These are phyloP conservation scores for Metarhizium rileyi DNA, from an alignment of 2,329 filamentous ascomycete genomes.

Conservation along the genomic window DNA sequence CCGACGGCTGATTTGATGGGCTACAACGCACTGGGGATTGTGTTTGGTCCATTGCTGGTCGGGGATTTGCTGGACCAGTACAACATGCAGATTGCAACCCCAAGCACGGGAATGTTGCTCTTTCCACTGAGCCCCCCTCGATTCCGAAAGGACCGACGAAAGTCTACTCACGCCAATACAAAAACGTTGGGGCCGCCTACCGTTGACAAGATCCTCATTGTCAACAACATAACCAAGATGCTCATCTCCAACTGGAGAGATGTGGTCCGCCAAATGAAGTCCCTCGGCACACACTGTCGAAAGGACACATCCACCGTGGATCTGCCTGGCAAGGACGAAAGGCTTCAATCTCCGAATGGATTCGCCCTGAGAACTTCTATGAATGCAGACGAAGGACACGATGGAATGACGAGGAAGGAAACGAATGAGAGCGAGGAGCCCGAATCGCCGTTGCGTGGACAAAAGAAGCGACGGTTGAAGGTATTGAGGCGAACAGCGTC, in stretches of 20 bases:
- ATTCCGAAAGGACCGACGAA: constrained; percentile 19
- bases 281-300: constrained; percentile 24
- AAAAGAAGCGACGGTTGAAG: constrained; percentile 14
- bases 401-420: constrained; percentile 3
- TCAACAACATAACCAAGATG: constrained; percentile 54
- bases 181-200: constrained; percentile 15
- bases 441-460: constrained; percentile 21
- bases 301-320: constrained; percentile 12
- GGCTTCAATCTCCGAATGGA: neutral
- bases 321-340: constrained; percentile 4
- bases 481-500: constrained; percentile 13
- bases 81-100: constrained; percentile 34
- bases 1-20: constrained; percentile 53
- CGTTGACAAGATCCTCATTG: constrained; percentile 48
- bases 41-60: constrained; percentile 56
- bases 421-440: constrained; percentile 26
- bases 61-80: constrained; percentile 47
- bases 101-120: constrained; percentile 30
- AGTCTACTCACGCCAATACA: constrained; percentile 9
- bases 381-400: neutral
- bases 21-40: constrained; percentile 50
- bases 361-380: constrained; percentile 1
- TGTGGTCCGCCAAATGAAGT: constrained; percentile 49
- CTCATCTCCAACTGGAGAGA: constrained; percentile 56
- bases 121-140: constrained; percentile 34